Conservation (phyloP, 768 basidiomycete genomes). For the Daedaleopsis sinensis region DNA sequence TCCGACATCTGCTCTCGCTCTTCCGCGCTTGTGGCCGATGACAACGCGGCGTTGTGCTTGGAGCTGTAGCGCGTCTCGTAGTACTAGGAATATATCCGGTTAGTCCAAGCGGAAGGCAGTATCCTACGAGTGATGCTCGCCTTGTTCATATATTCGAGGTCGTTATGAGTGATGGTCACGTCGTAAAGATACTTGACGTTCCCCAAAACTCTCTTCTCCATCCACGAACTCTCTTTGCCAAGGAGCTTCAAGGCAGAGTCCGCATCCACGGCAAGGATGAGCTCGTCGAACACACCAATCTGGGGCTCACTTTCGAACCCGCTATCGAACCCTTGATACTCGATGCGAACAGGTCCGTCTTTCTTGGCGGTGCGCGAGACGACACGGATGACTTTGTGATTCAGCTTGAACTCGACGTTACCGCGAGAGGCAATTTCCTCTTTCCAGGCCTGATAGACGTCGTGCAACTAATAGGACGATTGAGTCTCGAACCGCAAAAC, state of each 20-base stretch:
- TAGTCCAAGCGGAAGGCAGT: background rate
- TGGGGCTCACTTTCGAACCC: conserved; percentile 14
- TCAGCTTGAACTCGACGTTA: conserved; percentile 32
- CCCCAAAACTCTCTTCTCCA: conserved; percentile 45
- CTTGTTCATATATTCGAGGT: conserved; percentile 49
- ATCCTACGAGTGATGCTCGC: conserved; percentile 18
- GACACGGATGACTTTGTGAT: conserved; percentile 30
- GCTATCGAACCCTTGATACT: conserved; percentile 19
- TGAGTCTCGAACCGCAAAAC: background rate
- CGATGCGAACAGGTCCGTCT: conserved; percentile 25
- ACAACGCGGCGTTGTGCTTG: conserved; percentile 30
- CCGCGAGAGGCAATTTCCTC: conserved; percentile 25
- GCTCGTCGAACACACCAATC: conserved; percentile 43
- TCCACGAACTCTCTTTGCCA: conserved; percentile 39
- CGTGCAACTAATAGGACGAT: conserved; percentile 23
- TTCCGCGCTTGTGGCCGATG: conserved; percentile 23
- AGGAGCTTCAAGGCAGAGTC: conserved; percentile 47
- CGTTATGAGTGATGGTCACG: conserved; percentile 54
- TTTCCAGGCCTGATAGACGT: conserved; percentile 37
- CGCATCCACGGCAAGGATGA: conserved; percentile 47
- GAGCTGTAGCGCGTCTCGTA: conserved; percentile 43
- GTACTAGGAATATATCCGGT: conserved; percentile 31
- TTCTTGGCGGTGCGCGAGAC: conserved; percentile 25
- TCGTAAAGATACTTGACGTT: conserved; percentile 49
- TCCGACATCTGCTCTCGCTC: conserved; percentile 32